Conservation (phyloP, 2,329 filamentous ascomycete species). For the Penicillium janthinellum region DNA sequence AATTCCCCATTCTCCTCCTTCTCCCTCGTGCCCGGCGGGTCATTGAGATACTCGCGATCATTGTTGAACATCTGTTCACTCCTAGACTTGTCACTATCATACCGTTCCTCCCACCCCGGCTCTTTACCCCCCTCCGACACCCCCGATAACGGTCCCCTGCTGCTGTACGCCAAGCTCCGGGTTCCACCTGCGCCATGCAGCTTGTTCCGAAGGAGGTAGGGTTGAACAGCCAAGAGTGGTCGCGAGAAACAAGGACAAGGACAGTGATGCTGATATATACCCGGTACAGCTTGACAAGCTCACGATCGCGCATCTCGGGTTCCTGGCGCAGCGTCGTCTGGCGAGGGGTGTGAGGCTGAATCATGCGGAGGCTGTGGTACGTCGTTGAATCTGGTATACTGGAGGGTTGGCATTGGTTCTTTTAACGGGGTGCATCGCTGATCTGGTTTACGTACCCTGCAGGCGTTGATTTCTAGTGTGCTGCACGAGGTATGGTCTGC, state of each 20-base stretch:
- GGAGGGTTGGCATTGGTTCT: not conserved
- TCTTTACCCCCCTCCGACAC: not conserved
- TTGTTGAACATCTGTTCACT: not conserved
- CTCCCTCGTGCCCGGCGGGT: not conserved
- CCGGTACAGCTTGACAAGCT: constrained; percentile 84
- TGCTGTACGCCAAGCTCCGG: constrained; percentile 25
- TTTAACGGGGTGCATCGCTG: not conserved
- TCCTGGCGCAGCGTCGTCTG: constrained; percentile 82
- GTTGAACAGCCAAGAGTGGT: constrained; percentile 10
- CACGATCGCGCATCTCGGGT: constrained; percentile 83
- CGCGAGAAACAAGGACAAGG: constrained; percentile 7
- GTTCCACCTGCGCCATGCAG: constrained; percentile 42
- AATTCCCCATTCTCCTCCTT: not conserved
- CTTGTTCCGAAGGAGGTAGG: constrained; percentile 51
- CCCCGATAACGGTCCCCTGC: constrained; percentile 2
- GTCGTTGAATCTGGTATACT: constrained; percentile 9
- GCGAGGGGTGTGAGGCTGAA: constrained; percentile 87
- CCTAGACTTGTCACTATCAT: not conserved
- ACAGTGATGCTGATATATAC: not conserved
- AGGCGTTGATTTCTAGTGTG: constrained; percentile 71
- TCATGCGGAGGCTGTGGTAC: constrained; percentile 81
- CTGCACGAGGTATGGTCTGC: constrained; percentile 70
- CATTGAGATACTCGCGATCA: not conserved
- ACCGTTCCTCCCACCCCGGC: not conserved
- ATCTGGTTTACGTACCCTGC: not conserved